Percentiles rank a stretch among this genome's conserved stretches.
These are phyloP conservation scores for Eutrema japonicum DNA, from an alignment of 345 rosid species.

Conservation along the genomic window DNA sequence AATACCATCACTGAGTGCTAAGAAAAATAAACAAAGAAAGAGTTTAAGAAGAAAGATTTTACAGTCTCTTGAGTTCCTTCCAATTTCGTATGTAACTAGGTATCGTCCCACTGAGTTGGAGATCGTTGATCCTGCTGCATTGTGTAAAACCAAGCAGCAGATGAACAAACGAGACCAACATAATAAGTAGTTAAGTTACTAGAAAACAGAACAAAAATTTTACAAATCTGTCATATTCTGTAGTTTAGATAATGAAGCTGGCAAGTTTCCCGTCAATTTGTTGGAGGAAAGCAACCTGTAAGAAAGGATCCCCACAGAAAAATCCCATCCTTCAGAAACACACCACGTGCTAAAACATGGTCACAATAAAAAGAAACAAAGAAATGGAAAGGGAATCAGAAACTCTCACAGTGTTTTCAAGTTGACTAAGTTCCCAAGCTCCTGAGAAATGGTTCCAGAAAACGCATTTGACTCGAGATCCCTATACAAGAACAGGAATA, in stretches of 20 bases:
- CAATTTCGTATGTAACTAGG: conserved; percentile 57
- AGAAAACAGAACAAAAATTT: conserved; percentile 29
- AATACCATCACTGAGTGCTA: conserved; percentile 13
- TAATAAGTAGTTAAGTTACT: conserved; percentile 2
- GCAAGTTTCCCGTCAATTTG: conserved; percentile 57
- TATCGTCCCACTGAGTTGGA: conserved; percentile 58
- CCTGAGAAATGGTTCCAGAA: conserved; percentile 57
- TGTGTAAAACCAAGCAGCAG: conserved; percentile 35
- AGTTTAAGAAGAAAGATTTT: conserved; percentile 28
- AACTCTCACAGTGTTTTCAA: conserved; percentile 52
- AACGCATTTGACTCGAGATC: conserved; percentile 59
- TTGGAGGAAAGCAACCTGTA: conserved; percentile 67
- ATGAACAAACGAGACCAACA: conserved; percentile 27
- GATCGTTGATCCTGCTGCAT: conserved; percentile 70
- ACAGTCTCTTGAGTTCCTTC: conserved; percentile 60
- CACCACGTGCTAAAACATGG: neutral
- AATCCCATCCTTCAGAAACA: conserved; percentile 18
- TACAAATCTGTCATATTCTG: conserved; percentile 60
- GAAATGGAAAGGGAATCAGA: conserved; percentile 15
- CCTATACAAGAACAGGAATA: conserved; percentile 41
- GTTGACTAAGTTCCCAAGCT: conserved; percentile 57
- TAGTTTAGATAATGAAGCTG: conserved; percentile 47
- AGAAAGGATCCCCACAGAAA: conserved; percentile 17
- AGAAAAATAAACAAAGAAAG: conserved; percentile 3
- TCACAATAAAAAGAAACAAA: conserved; percentile 21